A percentile compares a stretch with the other conserved stretches of the same genome.
phyloP scores from a whole-genome alignment of 73 alveolate species.

The Stentor roeselii region DNA sequence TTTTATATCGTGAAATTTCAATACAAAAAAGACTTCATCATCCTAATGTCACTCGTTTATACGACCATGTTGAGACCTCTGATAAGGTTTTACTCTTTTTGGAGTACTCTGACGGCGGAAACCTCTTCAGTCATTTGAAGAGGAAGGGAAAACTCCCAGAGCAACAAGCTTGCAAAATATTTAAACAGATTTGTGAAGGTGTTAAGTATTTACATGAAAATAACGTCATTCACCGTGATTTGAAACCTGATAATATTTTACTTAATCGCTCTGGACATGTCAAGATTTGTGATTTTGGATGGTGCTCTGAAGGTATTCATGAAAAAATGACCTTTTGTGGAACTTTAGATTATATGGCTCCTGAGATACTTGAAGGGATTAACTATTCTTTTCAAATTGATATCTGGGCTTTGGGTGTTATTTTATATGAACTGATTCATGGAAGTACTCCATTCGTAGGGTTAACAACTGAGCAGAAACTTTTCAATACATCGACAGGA shows the following conservation, averaged over 20 bases:
- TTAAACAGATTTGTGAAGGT: too few relatives aligned
- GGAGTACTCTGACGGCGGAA: conserved; percentile 38
- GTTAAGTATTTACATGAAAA: conserved; percentile 28
- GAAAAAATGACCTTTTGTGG: conserved; percentile 73
- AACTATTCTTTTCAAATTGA: conserved; percentile 52
- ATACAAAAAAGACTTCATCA: conserved; percentile 20
- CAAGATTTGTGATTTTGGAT: conserved; percentile 38
- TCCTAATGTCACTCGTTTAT: conserved; percentile 33
- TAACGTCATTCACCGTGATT: conserved; percentile 34
- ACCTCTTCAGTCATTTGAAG: conserved; percentile 32
- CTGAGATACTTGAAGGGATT: conserved; percentile 64
- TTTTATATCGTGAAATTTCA: conserved; percentile 21
- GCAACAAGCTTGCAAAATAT: too few relatives aligned
- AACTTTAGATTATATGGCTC: conserved; percentile 76
- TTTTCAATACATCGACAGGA: too few relatives aligned
- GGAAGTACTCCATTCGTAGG: conserved; percentile 39
- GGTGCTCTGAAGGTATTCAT: conserved; percentile 44
- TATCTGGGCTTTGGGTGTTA: conserved; percentile 34
- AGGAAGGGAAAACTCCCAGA: too few relatives aligned
- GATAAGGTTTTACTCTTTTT: background rate
- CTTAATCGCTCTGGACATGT: conserved; percentile 43
- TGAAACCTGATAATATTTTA: conserved; percentile 34
- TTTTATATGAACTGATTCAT: conserved; percentile 33
- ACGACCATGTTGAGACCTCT: conserved; percentile 24
- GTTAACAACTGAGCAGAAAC: too few relatives aligned